Evolutionary conservation across 192 early-diverging fungal genomes (phyloP).

Genomic region (Coemansia sp.): DNA sequence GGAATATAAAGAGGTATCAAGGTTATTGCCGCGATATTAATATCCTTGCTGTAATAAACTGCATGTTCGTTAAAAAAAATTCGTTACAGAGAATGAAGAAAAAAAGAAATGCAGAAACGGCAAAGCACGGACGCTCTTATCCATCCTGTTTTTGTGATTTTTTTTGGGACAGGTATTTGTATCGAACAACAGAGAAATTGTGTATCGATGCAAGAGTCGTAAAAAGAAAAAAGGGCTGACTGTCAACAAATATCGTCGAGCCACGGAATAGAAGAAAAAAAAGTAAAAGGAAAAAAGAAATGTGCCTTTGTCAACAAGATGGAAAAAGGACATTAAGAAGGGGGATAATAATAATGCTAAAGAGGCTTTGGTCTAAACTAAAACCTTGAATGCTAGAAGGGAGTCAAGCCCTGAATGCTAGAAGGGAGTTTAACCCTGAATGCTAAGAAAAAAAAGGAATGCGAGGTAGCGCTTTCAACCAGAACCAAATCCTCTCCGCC

Average conservation of each 20-base stretch:
- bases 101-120: not conserved
- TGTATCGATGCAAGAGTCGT: not conserved
- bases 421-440: not conserved
- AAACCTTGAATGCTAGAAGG: not conserved
- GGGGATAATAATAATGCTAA: not conserved
- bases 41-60: not conserved
- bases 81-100: not conserved
- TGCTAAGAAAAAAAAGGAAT: not conserved
- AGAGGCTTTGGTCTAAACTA: too few species aligned
- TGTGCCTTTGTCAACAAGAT: not conserved
- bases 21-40: not conserved
- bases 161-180: not conserved
- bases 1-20: conserved; percentile 4
- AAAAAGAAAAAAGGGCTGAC: not conserved
- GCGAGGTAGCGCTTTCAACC: not conserved
- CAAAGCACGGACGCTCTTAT: not conserved
- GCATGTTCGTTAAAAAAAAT: conserved; percentile 2
- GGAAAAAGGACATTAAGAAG: not conserved
- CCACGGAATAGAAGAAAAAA: not conserved
- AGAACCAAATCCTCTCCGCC: not conserved
- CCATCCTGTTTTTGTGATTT: not conserved
- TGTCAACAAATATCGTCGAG: not conserved
- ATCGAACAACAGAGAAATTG: not conserved
- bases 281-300: not conserved
- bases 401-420: not conserved